These are phyloP conservation scores for Dentipellis fragilis DNA, from an alignment of 768 basidiomycete genomes.

Conservation along the genomic window DNA sequence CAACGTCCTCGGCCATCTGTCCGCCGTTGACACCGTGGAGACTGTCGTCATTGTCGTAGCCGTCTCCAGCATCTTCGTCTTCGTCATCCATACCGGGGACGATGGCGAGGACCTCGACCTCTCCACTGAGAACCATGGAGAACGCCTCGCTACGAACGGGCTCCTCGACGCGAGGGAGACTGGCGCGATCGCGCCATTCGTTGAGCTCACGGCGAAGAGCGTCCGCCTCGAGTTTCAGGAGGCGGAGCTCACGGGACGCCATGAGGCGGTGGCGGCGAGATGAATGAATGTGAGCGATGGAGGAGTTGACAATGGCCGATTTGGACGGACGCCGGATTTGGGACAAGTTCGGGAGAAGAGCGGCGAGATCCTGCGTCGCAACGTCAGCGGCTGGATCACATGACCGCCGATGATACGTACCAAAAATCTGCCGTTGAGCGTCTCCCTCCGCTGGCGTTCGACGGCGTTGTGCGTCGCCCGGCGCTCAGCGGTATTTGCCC, in stretches of 20 bases:
- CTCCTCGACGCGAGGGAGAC: conserved; percentile 63
- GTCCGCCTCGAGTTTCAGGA: conserved; percentile 74
- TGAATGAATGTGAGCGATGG: conserved; percentile 80
- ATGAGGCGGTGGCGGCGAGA: conserved; percentile 74
- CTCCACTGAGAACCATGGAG: conserved; percentile 56
- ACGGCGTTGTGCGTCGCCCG: conserved; percentile 96
- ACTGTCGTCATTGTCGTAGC: conserved; percentile 31
- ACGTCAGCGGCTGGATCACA: conserved; percentile 10
- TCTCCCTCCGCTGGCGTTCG: conserved; percentile 88
- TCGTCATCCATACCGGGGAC: conserved; percentile 44
- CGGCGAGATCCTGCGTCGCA: conserved; percentile 70
- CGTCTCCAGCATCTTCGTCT: conserved; percentile 40
- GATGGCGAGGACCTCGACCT: conserved; percentile 51
- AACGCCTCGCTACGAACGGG: conserved; percentile 66
- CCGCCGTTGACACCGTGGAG: conserved; percentile 13
- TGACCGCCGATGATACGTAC: conserved; percentile 30
- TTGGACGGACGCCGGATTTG: conserved; percentile 92
- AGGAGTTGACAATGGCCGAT: conserved; percentile 92
- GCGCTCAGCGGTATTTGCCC: conserved; percentile 95
- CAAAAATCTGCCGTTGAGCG: conserved; percentile 85
- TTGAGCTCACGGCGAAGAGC: conserved; percentile 86
- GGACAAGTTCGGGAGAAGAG: conserved; percentile 82
- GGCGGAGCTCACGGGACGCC: conserved; percentile 73
- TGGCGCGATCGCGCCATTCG: conserved; percentile 79
- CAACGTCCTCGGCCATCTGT: conserved; percentile 13